These are phyloP conservation scores for Anisodus acutangulus DNA, from an alignment of 257 asterid species.

Conservation along the genomic window DNA sequence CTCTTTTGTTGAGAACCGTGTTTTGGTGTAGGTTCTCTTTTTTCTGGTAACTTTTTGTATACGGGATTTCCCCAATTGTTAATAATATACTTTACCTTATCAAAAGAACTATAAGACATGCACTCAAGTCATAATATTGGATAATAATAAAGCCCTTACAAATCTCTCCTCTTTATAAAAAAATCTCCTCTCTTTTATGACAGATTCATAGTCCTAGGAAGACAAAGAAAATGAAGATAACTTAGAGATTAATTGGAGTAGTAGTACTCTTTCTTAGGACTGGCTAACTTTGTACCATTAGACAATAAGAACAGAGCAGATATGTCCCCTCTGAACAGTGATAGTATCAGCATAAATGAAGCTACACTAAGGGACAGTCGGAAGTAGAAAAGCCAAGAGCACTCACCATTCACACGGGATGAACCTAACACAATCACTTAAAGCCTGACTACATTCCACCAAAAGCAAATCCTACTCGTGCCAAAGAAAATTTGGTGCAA, in stretches of 20 bases:
- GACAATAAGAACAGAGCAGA: neutral
- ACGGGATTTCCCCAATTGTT: too few relatives aligned
- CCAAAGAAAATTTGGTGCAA: neutral
- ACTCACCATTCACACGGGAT: neutral
- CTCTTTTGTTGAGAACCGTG: too few relatives aligned
- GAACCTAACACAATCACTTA: neutral
- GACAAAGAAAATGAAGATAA: neutral
- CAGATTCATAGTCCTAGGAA: neutral
- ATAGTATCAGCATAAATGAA: neutral
- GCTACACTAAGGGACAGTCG: neutral
- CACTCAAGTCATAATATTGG: neutral
- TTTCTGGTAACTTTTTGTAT: too few relatives aligned
- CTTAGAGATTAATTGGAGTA: neutral
- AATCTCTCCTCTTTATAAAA: neutral
- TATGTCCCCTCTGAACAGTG: neutral
- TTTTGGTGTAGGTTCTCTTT: too few relatives aligned
- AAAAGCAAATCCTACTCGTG: neutral
- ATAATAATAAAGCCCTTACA: neutral
- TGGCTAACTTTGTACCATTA: neutral
- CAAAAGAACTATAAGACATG: neutral
- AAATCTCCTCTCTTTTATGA: neutral
- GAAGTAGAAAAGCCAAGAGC: neutral
- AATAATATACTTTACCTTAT: too few relatives aligned
- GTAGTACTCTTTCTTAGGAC: neutral
- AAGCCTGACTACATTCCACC: neutral